Conservation (phyloP, 495 filamentous ascomycete species). For the Endocarpon pusillum region DNA sequence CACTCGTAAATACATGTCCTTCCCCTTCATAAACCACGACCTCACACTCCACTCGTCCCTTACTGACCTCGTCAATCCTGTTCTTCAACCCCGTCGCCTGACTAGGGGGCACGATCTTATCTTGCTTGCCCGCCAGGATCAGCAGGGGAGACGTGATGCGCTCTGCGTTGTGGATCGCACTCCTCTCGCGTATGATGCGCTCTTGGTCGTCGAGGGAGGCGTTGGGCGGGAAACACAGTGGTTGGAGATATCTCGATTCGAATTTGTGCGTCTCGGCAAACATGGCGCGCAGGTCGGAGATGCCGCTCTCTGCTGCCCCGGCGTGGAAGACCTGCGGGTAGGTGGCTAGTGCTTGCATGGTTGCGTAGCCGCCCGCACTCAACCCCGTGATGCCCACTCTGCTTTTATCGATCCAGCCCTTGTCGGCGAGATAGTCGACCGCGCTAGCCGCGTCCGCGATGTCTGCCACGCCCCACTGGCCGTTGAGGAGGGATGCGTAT, state of each 20-base stretch:
- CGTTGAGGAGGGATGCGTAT: slow-evolving; percentile 26
- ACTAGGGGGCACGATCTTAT: slow-evolving; percentile 29
- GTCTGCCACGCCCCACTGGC: slow-evolving; percentile 28
- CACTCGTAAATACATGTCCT: slow-evolving; percentile 21
- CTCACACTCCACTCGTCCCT: slow-evolving; percentile 22
- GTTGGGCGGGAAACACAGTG: slow-evolving; percentile 18
- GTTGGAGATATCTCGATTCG: slow-evolving; percentile 29
- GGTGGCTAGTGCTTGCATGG: slow-evolving; percentile 21
- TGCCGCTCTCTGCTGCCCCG: slow-evolving; percentile 12
- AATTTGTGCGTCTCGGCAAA: slow-evolving; percentile 32
- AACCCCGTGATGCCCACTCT: slow-evolving; percentile 29
- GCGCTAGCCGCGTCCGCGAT: slow-evolving; percentile 26
- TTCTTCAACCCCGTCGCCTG: slow-evolving; percentile 28
- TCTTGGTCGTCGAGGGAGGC: slow-evolving; percentile 19
- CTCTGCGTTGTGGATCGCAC: slow-evolving; percentile 26
- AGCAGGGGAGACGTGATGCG: slow-evolving; percentile 28
- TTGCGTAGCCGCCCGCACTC: slow-evolving; percentile 32
- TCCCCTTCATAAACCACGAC: slow-evolving; percentile 29
- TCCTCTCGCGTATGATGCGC: slow-evolving; percentile 19
- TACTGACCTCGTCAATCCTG: slow-evolving; percentile 18
- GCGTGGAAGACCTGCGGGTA: slow-evolving; percentile 12
- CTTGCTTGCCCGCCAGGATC: slow-evolving; percentile 28
- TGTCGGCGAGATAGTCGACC: slow-evolving; percentile 20
- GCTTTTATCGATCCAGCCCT: slow-evolving; percentile 17
- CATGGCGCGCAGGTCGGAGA: slow-evolving; percentile 25